Percentiles rank a stretch among this genome's conserved stretches.
These are phyloP conservation scores for Aspergillus brunneoviolaceus DNA, from an alignment of 2,329 filamentous ascomycete species.

Conservation along the genomic window DNA sequence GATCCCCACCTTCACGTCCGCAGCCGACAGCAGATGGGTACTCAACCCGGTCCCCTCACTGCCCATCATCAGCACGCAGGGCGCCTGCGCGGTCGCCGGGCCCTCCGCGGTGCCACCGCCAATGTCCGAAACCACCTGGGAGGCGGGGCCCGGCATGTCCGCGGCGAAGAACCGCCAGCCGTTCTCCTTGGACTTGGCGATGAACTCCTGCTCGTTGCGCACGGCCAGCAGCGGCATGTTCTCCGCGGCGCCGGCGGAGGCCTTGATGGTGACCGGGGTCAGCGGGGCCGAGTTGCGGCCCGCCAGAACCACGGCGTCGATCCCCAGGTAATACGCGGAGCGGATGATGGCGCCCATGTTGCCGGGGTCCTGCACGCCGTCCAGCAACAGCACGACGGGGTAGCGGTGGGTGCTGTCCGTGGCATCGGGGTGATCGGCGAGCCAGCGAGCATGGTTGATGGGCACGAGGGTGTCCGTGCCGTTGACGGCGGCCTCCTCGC, in stretches of 20 bases:
- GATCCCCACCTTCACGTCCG: constrained; percentile 66
- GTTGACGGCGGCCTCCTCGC: constrained; percentile 73
- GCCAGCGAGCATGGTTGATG: constrained; percentile 22
- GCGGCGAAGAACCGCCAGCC: constrained; percentile 87
- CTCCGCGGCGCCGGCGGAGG: constrained; percentile 84
- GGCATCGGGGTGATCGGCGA: background rate
- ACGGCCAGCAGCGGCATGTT: constrained; percentile 72
- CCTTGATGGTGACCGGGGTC: constrained; percentile 77
- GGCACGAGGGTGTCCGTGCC: constrained; percentile 58
- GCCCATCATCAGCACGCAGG: constrained; percentile 78
- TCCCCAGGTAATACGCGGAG: constrained; percentile 85
- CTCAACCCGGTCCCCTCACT: constrained; percentile 75
- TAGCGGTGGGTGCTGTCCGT: constrained; percentile 22
- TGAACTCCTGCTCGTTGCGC: constrained; percentile 65
- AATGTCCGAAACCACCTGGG: constrained; percentile 14
- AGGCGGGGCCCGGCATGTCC: constrained; percentile 46
- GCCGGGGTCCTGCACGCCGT: constrained; percentile 70
- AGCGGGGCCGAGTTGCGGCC: constrained; percentile 71
- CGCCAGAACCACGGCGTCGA: constrained; percentile 77
- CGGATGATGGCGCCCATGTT: constrained; percentile 90
- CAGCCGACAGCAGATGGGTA: constrained; percentile 62
- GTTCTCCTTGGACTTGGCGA: constrained; percentile 63
- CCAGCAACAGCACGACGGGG: constrained; percentile 46
- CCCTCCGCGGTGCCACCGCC: constrained; percentile 46
- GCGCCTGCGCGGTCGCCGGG: constrained; percentile 51